Evolutionary conservation across 176 grass and related monocot species (phyloP).

Genomic region (Cenchrus purpureus): DNA sequence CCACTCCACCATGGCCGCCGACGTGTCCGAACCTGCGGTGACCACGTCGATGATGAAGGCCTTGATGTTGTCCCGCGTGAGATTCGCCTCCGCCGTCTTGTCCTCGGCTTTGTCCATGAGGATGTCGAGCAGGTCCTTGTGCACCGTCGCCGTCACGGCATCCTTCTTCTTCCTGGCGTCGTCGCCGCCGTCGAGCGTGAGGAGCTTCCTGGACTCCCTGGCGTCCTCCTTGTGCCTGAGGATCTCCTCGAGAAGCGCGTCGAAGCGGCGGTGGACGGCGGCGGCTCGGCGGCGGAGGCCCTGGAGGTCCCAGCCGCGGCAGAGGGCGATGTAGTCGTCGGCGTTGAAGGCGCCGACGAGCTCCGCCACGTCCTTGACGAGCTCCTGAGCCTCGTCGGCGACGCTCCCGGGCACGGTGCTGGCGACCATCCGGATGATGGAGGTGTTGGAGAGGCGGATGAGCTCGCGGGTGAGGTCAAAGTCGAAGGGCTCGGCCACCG

Average conservation of each 20-base stretch:
- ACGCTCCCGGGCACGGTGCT: conserved; percentile 44
- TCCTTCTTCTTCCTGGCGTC: not conserved
- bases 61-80: conserved; percentile 72
- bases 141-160: not conserved
- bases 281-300: conserved; percentile 55
- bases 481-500: conserved; percentile 10
- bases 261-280: conserved; percentile 60
- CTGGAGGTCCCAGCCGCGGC: conserved; percentile 68
- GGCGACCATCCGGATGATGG: conserved; percentile 58
- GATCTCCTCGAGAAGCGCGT: conserved; percentile 65
- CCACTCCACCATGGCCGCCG: conserved; percentile 74
- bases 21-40: conserved; percentile 51
- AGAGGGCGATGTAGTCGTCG: conserved; percentile 60
- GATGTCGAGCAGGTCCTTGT: conserved; percentile 77
- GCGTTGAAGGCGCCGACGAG: conserved; percentile 63
- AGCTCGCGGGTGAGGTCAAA: conserved; percentile 63
- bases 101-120: conserved; percentile 64
- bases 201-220: not conserved
- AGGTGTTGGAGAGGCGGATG: conserved; percentile 56
- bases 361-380: conserved; percentile 68
- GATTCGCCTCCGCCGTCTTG: conserved; percentile 55
- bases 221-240: conserved; percentile 56
- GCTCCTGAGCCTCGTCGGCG: conserved; percentile 48
- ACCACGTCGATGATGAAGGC: conserved; percentile 73
- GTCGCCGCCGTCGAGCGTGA: too few species aligned